Evolutionary conservation across 192 early-diverging fungal genomes (phyloP).

Genomic region (Coemansia sp.): DNA sequence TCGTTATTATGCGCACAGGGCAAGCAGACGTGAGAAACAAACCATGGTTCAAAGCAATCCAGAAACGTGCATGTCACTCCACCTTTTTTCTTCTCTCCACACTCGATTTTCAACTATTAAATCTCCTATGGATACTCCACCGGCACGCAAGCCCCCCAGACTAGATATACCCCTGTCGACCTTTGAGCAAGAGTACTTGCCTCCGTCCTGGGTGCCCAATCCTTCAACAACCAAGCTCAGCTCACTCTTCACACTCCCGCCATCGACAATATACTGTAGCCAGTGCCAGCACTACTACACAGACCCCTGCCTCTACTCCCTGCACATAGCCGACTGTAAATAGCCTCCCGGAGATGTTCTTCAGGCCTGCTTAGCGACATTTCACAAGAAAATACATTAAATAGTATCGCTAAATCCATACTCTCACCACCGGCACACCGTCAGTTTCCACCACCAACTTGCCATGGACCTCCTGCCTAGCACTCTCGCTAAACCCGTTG

Average conservation of each 20-base stretch:
- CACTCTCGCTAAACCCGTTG: conserved; percentile 6
- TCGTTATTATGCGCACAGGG: no score
- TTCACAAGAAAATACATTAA: neutral
- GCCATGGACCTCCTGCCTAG: conserved; percentile 14
- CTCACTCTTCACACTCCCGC: conserved; percentile 10
- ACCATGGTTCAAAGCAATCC: no score
- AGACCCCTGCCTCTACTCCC: conserved; percentile 15
- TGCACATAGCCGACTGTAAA: conserved; percentile 23
- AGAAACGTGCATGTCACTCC: neutral
- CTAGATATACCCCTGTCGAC: conserved; percentile 10
- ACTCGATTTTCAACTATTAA: neutral
- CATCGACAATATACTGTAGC: conserved; percentile 31
- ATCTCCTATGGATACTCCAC: neutral
- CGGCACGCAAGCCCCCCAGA: conserved; percentile 1
- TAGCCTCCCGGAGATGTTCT: no score
- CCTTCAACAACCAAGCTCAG: conserved; percentile 33
- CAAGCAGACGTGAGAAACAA: no score
- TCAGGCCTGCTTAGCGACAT: no score
- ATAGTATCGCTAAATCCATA: conserved; percentile 12
- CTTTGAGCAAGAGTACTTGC: conserved; percentile 6
- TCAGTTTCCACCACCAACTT: neutral
- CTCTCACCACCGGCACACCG: conserved; percentile 6
- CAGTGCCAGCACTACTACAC: conserved; percentile 37
- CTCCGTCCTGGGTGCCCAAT: conserved; percentile 31
- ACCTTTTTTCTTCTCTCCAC: neutral